Evolutionary conservation across 2,329 filamentous ascomycete genomes (phyloP).

Genomic region (Xylaria sp.): DNA sequence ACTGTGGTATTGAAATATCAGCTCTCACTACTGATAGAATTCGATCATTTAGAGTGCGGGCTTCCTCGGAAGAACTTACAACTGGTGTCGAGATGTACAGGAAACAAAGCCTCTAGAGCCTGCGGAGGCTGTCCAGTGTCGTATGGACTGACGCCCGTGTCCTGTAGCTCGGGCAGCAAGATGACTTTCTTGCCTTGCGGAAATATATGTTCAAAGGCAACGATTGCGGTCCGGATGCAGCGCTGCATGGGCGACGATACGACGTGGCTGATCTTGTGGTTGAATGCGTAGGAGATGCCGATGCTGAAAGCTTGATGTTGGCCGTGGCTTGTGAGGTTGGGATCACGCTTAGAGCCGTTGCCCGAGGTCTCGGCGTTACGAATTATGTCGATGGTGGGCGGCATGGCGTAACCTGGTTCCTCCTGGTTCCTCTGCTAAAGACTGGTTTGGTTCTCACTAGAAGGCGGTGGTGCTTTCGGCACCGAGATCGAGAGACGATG

Average conservation of each 20-base stretch:
- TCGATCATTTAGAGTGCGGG: background rate
- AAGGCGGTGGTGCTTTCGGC: too few relatives aligned
- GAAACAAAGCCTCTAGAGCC: slow-evolving; percentile 53
- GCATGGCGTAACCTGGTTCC: slow-evolving; percentile 41
- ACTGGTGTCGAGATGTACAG: slow-evolving; percentile 60
- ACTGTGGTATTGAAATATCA: slow-evolving; percentile 31
- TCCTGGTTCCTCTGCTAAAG: too few relatives aligned
- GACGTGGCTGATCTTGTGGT: slow-evolving; percentile 66
- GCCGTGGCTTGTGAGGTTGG: slow-evolving; percentile 73
- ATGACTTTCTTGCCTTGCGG: slow-evolving; percentile 54
- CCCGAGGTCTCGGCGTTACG: slow-evolving; percentile 73
- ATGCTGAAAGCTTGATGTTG: slow-evolving; percentile 72
- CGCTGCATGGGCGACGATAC: slow-evolving; percentile 79
- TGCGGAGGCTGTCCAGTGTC: slow-evolving; percentile 69
- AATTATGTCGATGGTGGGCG: slow-evolving; percentile 66
- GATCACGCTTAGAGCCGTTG: slow-evolving; percentile 71
- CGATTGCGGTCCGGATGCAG: slow-evolving; percentile 76
- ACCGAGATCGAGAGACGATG: too few relatives aligned
- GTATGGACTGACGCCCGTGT: slow-evolving; percentile 73
- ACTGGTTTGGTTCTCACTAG: too few relatives aligned
- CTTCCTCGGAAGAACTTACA: background rate
- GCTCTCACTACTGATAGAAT: background rate
- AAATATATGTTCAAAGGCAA: slow-evolving; percentile 66
- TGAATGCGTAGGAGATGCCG: slow-evolving; percentile 63
- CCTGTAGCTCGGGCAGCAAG: slow-evolving; percentile 78